phyloP scores from a whole-genome alignment of 345 rosid genomes.

The Gossypium ekmanianum region DNA sequence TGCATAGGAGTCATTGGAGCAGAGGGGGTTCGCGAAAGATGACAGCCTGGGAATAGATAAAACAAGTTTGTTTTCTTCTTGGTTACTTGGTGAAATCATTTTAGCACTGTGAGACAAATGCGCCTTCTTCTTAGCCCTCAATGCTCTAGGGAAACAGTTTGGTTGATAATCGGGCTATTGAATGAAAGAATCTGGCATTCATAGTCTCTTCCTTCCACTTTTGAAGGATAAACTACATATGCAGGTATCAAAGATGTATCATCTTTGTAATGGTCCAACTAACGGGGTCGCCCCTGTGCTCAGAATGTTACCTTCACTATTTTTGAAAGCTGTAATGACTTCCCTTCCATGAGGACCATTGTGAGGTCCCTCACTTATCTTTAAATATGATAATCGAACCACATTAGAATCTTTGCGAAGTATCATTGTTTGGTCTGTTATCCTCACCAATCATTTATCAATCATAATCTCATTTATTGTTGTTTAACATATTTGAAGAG shows the following conservation, averaged over 20 bases:
- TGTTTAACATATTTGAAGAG: too few relatives aligned
- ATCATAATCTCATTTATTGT: too few relatives aligned
- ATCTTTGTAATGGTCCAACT: conserved; percentile 28
- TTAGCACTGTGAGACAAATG: conserved; percentile 19
- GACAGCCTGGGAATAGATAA: conserved; percentile 24
- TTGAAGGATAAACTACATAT: conserved; percentile 26
- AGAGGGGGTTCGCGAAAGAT: conserved; percentile 23
- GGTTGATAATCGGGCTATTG: conserved; percentile 34
- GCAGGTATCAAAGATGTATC: conserved; percentile 25
- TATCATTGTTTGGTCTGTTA: too few relatives aligned
- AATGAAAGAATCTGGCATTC: conserved; percentile 17
- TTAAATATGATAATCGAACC: too few relatives aligned
- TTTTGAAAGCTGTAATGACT: conserved; percentile 34
- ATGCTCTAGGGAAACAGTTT: conserved; percentile 39
- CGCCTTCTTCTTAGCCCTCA: conserved; percentile 31
- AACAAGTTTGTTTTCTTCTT: conserved; percentile 31
- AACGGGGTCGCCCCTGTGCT: conserved; percentile 41
- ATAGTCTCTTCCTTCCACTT: conserved; percentile 24
- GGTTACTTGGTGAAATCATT: conserved; percentile 18
- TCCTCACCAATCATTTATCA: too few relatives aligned
- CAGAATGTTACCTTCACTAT: conserved; percentile 49
- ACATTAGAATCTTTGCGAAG: too few relatives aligned
- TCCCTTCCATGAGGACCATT: conserved; percentile 28
- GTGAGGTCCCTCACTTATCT: conserved; percentile 18
- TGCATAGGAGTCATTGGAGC: conserved; percentile 22